phyloP scores from a whole-genome alignment of 2,329 filamentous ascomycete genomes.

The Ophidiomyces ophidiicola region DNA sequence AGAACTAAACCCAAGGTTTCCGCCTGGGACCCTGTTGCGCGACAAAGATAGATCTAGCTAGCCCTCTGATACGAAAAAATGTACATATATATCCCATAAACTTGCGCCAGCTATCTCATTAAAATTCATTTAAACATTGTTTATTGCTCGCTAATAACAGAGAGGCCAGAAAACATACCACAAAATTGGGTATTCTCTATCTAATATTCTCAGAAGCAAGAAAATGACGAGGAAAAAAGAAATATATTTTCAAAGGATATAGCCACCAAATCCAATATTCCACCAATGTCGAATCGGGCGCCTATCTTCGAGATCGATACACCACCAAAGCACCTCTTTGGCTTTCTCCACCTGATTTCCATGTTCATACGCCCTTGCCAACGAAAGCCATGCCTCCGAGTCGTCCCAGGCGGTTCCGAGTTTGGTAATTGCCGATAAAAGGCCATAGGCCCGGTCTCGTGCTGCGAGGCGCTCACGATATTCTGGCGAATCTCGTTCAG shows the following conservation, averaged over 20 bases:
- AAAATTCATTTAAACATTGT: no score
- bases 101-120: conserved; percentile 14
- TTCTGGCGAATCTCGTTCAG: conserved; percentile 45
- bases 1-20: conserved; percentile 27
- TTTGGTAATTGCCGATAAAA: conserved; percentile 73
- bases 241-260: conserved; percentile 41
- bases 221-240: neutral
- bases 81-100: neutral
- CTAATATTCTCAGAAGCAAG: no score
- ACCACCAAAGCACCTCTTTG: conserved; percentile 93
- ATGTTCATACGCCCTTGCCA: conserved; percentile 78
- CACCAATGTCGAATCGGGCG: conserved; percentile 69
- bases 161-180: no score
- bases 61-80: neutral
- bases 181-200: no score
- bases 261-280: conserved; percentile 54
- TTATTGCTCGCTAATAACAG: no score
- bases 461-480: conserved; percentile 74
- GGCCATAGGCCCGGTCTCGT: conserved; percentile 73
- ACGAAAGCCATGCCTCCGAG: conserved; percentile 82
- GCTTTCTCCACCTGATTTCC: conserved; percentile 76
- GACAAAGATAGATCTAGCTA: conserved; percentile 17
- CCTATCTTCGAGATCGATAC: conserved; percentile 82
- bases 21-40: conserved; percentile 26
- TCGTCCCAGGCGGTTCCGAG: conserved; percentile 80